Conservation (phyloP, 2,329 filamentous ascomycete genomes). For the Botrytis sinoallii region DNA sequence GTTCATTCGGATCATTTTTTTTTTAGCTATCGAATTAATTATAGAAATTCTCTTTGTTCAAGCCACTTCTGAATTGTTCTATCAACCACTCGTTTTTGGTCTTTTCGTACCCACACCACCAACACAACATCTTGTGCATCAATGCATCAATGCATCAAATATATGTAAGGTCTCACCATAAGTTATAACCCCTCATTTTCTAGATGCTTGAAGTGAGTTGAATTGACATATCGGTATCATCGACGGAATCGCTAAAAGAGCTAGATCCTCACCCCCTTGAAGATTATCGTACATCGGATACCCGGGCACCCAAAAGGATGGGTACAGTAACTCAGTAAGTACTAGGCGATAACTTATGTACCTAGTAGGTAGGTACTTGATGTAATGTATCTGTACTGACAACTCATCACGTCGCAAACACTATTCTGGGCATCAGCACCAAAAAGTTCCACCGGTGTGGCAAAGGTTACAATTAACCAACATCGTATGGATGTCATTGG, state of each 20-base stretch:
- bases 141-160: neutral
- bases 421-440: slow-evolving; percentile 2
- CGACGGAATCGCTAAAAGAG: neutral
- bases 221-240: neutral
- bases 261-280: neutral
- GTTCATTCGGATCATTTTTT: neutral
- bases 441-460: neutral
- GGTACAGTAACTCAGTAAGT: neutral
- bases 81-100: neutral
- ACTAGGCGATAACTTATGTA: neutral
- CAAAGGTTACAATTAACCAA: neutral
- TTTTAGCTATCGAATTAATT: slow-evolving; percentile 4
- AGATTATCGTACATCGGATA: neutral
- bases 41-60: neutral
- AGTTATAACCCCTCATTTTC: neutral
- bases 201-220: neutral
- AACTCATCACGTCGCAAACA: slow-evolving; percentile 20
- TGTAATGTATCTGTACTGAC: slow-evolving; percentile 12
- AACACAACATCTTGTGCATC: neutral
- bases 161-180: neutral
- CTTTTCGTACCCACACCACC: neutral
- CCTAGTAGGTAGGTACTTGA: neutral
- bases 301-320: slow-evolving; percentile 6
- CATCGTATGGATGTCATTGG: neutral
- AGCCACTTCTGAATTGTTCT: neutral